phyloP scores from a whole-genome alignment of 345 rosid species.

The Populus davidiana region DNA sequence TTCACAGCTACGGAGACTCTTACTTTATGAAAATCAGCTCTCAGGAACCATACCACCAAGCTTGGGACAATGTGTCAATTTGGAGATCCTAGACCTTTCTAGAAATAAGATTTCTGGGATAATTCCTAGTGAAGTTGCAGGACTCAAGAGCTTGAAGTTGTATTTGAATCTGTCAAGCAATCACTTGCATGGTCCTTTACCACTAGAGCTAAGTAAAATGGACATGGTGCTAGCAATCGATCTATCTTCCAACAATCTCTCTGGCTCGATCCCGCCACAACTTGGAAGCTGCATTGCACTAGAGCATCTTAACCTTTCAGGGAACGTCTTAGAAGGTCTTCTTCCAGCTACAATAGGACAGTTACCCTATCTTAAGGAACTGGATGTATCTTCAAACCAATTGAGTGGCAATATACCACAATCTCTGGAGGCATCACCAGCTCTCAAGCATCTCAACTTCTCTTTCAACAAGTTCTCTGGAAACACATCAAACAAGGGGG shows the following conservation, averaged over 20 bases:
- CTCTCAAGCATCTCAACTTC: conserved; percentile 61
- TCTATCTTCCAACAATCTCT: conserved; percentile 71
- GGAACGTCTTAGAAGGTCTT: conserved; percentile 52
- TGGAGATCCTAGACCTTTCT: conserved; percentile 87
- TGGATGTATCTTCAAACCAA: conserved; percentile 68
- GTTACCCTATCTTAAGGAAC: conserved; percentile 59
- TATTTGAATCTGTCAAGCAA: conserved; percentile 83
- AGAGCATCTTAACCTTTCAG: conserved; percentile 71
- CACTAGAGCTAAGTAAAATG: conserved; percentile 86
- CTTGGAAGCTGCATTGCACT: conserved; percentile 88
- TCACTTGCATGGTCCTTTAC: conserved; percentile 57
- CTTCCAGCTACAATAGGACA: conserved; percentile 67
- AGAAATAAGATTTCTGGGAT: conserved; percentile 59
- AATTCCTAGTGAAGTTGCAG: conserved; percentile 66
- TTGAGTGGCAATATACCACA: conserved; percentile 59
- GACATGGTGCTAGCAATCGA: conserved; percentile 92
- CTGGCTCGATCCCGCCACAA: conserved; percentile 63
- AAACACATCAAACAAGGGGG: conserved; percentile 56
- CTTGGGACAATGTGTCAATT: conserved; percentile 62
- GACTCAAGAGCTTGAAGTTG: conserved; percentile 70
- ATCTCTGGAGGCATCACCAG: conserved; percentile 55
- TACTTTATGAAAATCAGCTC: conserved; percentile 57
- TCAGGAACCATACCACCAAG: conserved; percentile 73
- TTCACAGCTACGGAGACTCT: conserved; percentile 66
- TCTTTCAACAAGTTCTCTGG: conserved; percentile 75